Percentiles rank a stretch among this genome's conserved stretches.
Conservation (phyloP, 2,329 filamentous ascomycete genomes). For the Aspergillus tubingensis region DNA sequence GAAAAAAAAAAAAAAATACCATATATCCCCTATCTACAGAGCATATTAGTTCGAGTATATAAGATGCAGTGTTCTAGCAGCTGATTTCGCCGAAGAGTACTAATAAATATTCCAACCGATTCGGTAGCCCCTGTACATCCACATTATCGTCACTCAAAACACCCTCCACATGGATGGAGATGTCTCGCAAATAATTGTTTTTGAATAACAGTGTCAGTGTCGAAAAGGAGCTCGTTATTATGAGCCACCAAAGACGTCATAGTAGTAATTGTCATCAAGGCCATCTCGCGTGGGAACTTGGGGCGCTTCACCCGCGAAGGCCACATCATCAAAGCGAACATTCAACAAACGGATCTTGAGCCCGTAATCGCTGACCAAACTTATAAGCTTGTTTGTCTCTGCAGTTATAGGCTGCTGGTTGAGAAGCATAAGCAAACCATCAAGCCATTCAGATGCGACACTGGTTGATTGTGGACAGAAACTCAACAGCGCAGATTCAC, state of each 20-base stretch:
- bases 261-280: constrained; percentile 90
- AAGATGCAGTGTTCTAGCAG: too few species aligned
- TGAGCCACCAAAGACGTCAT: constrained; percentile 63
- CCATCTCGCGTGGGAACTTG: constrained; percentile 79
- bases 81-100: too few species aligned
- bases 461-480: constrained; percentile 78
- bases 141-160: too few species aligned
- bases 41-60: too few species aligned
- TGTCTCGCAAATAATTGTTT: too few species aligned
- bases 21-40: too few species aligned
- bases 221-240: background rate
- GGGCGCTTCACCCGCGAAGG: constrained; percentile 68
- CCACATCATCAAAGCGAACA: constrained; percentile 80
- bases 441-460: constrained; percentile 92
- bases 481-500: constrained; percentile 77
- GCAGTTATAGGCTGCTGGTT: constrained; percentile 96
- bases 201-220: too few species aligned
- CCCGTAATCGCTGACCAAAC: constrained; percentile 84
- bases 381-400: constrained; percentile 87
- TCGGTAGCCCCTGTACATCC: too few species aligned
- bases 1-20: too few species aligned
- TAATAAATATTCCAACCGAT: too few species aligned
- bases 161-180: too few species aligned
- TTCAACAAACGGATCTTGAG: constrained; percentile 91
- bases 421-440: constrained; percentile 90